A percentile compares a stretch with the other conserved stretches of the same genome.
phyloP scores from a whole-genome alignment of 768 basidiomycete species.

The Psilocybe azurescens region DNA sequence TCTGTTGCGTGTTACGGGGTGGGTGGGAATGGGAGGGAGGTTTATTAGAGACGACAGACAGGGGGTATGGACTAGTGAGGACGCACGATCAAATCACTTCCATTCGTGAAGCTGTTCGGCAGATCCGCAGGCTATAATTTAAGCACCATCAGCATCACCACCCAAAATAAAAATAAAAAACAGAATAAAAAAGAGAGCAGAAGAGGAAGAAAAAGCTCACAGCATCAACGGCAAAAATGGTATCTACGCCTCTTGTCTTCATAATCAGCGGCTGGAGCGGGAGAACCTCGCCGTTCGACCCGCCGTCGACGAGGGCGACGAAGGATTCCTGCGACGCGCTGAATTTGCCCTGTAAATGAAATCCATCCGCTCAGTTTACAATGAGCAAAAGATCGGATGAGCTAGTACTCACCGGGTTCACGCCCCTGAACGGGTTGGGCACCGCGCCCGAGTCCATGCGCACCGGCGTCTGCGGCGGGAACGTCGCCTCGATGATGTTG shows the following conservation, averaged over 20 bases:
- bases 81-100: slow-evolving; percentile 13
- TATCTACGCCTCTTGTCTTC: slow-evolving; percentile 6
- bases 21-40: too few species aligned
- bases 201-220: background rate
- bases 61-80: too few species aligned
- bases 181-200: too few species aligned
- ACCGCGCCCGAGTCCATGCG: slow-evolving; percentile 12
- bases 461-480: slow-evolving; percentile 6
- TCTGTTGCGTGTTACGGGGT: too few species aligned
- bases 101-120: slow-evolving; percentile 7
- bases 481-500: background rate
- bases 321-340: slow-evolving; percentile 12
- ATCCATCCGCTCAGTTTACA: too few species aligned
- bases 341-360: background rate
- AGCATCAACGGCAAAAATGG: slow-evolving; percentile 11
- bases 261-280: slow-evolving; percentile 15
- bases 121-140: slow-evolving; percentile 10
- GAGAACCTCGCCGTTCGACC: slow-evolving; percentile 14
- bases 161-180: background rate
- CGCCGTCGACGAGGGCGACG: slow-evolving; percentile 16
- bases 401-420: slow-evolving; percentile 2
- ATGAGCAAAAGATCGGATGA: too few species aligned
- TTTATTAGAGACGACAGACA: too few species aligned
- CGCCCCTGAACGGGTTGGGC: slow-evolving; percentile 13
- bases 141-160: background rate